Evolutionary conservation across 768 basidiomycete species (phyloP), one percentile per base, ranked within the genome.

Genomic region (Lentinus tigrinus): DNA sequence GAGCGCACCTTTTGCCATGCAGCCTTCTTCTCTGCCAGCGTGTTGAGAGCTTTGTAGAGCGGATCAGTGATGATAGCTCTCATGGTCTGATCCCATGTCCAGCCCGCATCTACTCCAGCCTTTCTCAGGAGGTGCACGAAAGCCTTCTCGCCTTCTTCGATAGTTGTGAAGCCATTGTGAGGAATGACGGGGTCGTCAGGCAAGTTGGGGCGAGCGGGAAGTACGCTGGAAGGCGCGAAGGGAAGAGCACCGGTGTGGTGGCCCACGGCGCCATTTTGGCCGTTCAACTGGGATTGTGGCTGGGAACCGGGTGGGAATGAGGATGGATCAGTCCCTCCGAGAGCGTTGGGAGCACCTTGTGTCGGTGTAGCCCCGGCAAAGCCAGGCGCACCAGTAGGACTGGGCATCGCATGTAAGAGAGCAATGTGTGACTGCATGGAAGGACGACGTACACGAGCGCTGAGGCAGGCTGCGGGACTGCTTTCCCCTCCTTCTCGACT

Each of bases 31-130:
- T 99, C 95, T 16, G 93, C 93, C 47, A 98, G 80, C 44, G 90
- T 93, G 69, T 90, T 91, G 59, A 99, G 79, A 43, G 94, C 89
- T 77, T 93, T 95, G 77, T 98, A 99, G 63, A 97, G 74, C 43
- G 97, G 96, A 78, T 98, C 96, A 66, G 94, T 98, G 74, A 99
- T 96, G 73, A 97, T 94, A 66, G 93, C 90, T 70, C 95, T 84
- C 92, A 98, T 97, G 52, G 95, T 94, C 76, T 92, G 87, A 72
- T 99, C 97, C 97, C 97, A 99, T 36, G 93, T 93, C 91, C 93
- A 98, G 62, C 82, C 87, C 44, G 89, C 86, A 73, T 93, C 92
- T 42, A 98, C 90, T 31, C 92, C 92, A 46, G 91, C 89, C 74
- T 93, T 93, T 65, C 88, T 82, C 65, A 99, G 74, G 56, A 99